Evolutionary conservation across 371 early-diverging fungal genomes (phyloP).

Genomic region (Mucor racemosus): DNA sequence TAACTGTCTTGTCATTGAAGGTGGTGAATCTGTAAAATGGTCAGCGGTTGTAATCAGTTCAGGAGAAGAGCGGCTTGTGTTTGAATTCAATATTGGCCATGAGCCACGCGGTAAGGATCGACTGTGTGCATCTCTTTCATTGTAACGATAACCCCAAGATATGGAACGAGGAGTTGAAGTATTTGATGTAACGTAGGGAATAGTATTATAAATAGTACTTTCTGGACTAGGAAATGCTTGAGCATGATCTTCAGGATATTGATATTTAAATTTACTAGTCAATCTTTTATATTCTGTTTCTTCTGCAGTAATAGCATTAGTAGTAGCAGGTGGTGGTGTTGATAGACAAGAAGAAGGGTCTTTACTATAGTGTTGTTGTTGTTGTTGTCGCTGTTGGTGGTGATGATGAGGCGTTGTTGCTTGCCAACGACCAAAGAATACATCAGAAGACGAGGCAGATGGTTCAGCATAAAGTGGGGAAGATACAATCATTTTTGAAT

Average conservation of each 20-base stretch:
- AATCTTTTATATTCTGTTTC: background rate
- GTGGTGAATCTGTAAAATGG: slow-evolving; percentile 2
- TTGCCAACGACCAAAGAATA: slow-evolving; percentile 31
- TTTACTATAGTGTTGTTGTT: background rate
- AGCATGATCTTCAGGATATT: slow-evolving; percentile 5
- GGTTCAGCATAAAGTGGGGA: slow-evolving; percentile 18
- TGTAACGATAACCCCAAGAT: background rate
- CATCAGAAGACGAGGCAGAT: slow-evolving; percentile 7
- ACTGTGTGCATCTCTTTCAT: slow-evolving; percentile 1
- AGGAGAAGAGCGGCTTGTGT: background rate
- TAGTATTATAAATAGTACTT: slow-evolving; percentile 15
- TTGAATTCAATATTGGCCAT: background rate
- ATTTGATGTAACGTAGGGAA: background rate
- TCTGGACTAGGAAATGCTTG: slow-evolving; percentile 26
- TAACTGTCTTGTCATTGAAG: slow-evolving; percentile 1
- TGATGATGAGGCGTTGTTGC: background rate
- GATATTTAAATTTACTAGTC: slow-evolving; percentile 2
- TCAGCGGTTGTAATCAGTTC: background rate
- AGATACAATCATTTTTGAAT: background rate
- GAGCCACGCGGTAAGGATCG: slow-evolving; percentile 3
- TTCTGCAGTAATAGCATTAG: background rate
- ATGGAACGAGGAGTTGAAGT: background rate
- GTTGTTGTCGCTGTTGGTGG: too few relatives aligned
- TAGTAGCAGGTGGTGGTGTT: background rate
- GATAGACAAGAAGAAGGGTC: background rate